phyloP scores from a whole-genome alignment of 805 yeast genomes.

The Saccharomycopsis sp. region DNA sequence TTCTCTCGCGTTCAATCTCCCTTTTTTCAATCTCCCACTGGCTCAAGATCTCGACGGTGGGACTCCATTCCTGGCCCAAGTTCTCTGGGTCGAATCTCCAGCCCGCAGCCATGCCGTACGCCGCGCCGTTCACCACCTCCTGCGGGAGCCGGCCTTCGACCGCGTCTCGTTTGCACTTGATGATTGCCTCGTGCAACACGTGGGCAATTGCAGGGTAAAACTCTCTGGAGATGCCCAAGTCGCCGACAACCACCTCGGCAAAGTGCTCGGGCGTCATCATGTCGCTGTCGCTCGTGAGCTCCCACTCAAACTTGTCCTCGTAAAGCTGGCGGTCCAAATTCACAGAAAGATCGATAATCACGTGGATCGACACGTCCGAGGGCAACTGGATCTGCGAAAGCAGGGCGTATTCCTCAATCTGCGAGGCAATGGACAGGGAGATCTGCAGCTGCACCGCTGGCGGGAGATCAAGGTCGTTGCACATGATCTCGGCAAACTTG shows the following conservation, averaged over 20 bases:
- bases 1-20: slow-evolving; percentile 91
- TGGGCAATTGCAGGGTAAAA: slow-evolving; percentile 86
- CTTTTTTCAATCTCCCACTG: slow-evolving; percentile 92
- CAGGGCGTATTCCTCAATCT: slow-evolving; percentile 60
- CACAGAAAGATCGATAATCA: slow-evolving; percentile 70
- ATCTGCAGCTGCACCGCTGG: slow-evolving; percentile 52
- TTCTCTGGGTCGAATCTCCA: slow-evolving; percentile 65
- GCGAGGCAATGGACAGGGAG: slow-evolving; percentile 64
- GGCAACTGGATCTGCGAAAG: slow-evolving; percentile 46
- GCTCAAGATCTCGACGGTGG: slow-evolving; percentile 74
- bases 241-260: slow-evolving; percentile 74
- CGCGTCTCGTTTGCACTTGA: slow-evolving; percentile 73
- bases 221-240: slow-evolving; percentile 76
- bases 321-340: slow-evolving; percentile 74
- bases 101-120: slow-evolving; percentile 55
- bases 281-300: slow-evolving; percentile 36
- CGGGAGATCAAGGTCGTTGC: slow-evolving; percentile 79
- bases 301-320: slow-evolving; percentile 96
- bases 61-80: slow-evolving; percentile 80
- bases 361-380: slow-evolving; percentile 56
- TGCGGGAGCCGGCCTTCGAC: slow-evolving; percentile 55
- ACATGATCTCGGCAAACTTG: slow-evolving; percentile 62
- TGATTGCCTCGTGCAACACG: slow-evolving; percentile 70
- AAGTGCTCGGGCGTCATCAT: slow-evolving; percentile 69
- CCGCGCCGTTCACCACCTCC: slow-evolving; percentile 48